Evolutionary conservation across 1,139 yeast species (phyloP).

Genomic region (Kluyveromyces marxianus): DNA sequence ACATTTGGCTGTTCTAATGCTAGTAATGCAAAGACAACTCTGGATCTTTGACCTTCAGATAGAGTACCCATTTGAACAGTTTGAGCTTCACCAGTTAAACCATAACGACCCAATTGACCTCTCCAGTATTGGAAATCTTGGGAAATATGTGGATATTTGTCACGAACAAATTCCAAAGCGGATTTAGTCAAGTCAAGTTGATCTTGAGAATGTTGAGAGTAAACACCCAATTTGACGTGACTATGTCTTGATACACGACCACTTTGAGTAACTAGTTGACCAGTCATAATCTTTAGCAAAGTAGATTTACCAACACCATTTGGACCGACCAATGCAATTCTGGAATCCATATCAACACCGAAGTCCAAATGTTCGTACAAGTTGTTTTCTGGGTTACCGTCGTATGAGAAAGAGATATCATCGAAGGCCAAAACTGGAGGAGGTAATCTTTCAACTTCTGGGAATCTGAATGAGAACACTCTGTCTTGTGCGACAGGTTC

Average conservation of each 20-base stretch:
- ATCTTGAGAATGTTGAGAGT: conserved; percentile 98
- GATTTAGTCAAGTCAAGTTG: conserved; percentile 93
- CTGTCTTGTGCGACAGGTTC: conserved; percentile 89
- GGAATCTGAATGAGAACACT: conserved; percentile 89
- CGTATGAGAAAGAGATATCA: conserved; percentile 86
- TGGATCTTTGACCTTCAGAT: conserved; percentile 98
- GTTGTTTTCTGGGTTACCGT: conserved; percentile 81
- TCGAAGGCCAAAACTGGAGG: conserved; percentile 98
- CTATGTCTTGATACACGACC: conserved; percentile 98
- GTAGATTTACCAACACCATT: conserved; percentile 99
- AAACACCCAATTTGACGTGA: conserved; percentile 95
- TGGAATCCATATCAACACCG: conserved; percentile 99
- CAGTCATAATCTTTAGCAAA: conserved; percentile 91
- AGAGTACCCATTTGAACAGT: conserved; percentile 97
- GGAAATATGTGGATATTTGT: conserved; percentile 78
- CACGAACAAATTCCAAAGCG: conserved; percentile 94
- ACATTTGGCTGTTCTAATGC: conserved; percentile 95
- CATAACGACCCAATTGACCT: conserved; percentile 95
- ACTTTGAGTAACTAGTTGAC: conserved; percentile 76
- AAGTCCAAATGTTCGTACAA: conserved; percentile 85
- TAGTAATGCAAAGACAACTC: conserved; percentile 93
- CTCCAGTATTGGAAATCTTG: conserved; percentile 99
- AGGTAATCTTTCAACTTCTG: conserved; percentile 93
- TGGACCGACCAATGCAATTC: conserved; percentile 97
- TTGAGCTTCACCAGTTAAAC: conserved; percentile 98